Percentiles rank a stretch among this genome's conserved stretches.
These are phyloP conservation scores for Xylaria sp. DNA, from an alignment of 2,329 filamentous ascomycete species.

Conservation along the genomic window DNA sequence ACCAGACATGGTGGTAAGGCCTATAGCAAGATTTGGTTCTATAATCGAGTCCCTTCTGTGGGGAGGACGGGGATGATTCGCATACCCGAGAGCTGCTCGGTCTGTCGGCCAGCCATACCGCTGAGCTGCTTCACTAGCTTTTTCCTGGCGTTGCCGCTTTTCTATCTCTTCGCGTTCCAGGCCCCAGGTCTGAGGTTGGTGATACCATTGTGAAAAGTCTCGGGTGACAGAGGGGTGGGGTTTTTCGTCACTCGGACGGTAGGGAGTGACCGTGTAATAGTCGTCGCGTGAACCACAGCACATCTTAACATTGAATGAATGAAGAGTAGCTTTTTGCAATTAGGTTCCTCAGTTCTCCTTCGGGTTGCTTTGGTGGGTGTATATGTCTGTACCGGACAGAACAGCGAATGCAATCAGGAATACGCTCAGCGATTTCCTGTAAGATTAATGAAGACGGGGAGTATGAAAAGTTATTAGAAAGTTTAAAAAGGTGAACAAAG, in stretches of 20 bases:
- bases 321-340: background rate
- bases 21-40: constrained; percentile 35
- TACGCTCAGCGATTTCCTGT: background rate
- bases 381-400: constrained; percentile 33
- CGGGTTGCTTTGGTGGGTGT: background rate
- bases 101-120: constrained; percentile 40
- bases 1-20: constrained; percentile 39
- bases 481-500: constrained; percentile 9
- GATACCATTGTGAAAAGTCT: background rate
- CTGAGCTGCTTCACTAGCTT: constrained; percentile 37
- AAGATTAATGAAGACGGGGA: background rate
- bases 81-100: background rate
- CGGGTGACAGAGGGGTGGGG: constrained; percentile 13
- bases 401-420: background rate
- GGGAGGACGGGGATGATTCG: background rate
- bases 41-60: constrained; percentile 40
- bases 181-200: background rate
- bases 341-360: background rate
- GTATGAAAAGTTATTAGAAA: background rate
- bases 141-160: constrained; percentile 31
- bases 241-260: constrained; percentile 11
- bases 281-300: constrained; percentile 33
- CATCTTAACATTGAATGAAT: constrained; percentile 28
- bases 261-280: constrained; percentile 26
- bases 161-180: constrained; percentile 19